phyloP scores from a whole-genome alignment of 2,329 filamentous ascomycete genomes.

The Macrophomina pseudophaseolina region DNA sequence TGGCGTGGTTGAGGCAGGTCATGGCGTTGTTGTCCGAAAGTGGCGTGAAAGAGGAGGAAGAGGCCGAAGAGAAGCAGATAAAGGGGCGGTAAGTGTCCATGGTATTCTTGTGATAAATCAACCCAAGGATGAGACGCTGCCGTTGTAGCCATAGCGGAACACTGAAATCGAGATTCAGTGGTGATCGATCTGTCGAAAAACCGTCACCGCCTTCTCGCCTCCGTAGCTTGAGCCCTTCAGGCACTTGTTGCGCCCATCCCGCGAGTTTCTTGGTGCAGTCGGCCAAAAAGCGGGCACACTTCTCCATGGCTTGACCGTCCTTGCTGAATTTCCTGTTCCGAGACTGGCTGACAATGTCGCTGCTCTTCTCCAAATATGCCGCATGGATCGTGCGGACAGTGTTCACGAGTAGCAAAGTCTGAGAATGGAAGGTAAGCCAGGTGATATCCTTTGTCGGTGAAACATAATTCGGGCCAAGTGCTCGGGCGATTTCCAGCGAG shows the following conservation, averaged over 20 bases:
- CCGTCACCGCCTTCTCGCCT: conserved; percentile 29
- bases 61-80: conserved; percentile 29
- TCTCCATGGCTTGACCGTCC: conserved; percentile 38
- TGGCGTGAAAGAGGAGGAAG: conserved; percentile 11
- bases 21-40: conserved; percentile 29
- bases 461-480: conserved; percentile 35
- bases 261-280: conserved; percentile 36
- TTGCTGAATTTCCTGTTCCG: conserved; percentile 35
- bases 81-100: conserved; percentile 37
- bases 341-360: conserved; percentile 30
- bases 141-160: conserved; percentile 26
- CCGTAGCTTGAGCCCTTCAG: conserved; percentile 38
- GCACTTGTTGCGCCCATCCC: conserved; percentile 44
- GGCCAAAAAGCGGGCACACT: conserved; percentile 39
- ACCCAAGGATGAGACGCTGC: conserved; percentile 34
- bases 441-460: conserved; percentile 37
- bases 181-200: conserved; percentile 31
- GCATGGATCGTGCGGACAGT: conserved; percentile 42
- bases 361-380: conserved; percentile 42
- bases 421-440: conserved; percentile 47
- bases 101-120: conserved; percentile 34
- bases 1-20: conserved; percentile 33
- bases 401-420: conserved; percentile 44
- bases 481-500: conserved; percentile 37
- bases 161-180: conserved; percentile 26